These are phyloP conservation scores for Cryphonectria naterciae DNA, from an alignment of 2,329 filamentous ascomycete species.

Conservation along the genomic window DNA sequence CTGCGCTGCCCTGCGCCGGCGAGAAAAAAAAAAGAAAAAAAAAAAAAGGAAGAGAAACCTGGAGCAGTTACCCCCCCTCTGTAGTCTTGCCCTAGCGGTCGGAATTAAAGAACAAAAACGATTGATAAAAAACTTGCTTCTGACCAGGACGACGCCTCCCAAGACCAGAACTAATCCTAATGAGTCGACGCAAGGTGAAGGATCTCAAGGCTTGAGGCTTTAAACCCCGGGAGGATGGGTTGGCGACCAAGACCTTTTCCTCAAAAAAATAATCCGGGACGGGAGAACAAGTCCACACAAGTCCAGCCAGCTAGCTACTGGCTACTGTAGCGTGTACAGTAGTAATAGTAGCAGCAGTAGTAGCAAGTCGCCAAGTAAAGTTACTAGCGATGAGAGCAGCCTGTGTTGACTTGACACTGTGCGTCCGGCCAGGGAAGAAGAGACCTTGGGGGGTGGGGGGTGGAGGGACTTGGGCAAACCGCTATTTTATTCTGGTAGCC, in stretches of 20 bases:
- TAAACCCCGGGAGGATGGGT: background rate
- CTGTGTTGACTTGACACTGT: background rate
- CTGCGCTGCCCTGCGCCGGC: background rate
- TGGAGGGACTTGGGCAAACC: background rate
- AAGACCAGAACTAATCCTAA: background rate
- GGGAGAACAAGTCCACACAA: background rate
- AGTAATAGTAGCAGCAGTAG: no score
- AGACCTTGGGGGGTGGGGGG: background rate
- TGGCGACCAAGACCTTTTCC: background rate
- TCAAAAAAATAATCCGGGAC: background rate
- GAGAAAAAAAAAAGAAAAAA: conserved; percentile 5
- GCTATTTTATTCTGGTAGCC: conserved; percentile 3
- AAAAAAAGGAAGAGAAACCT: background rate
- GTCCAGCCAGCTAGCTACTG: background rate
- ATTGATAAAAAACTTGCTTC: conserved; percentile 1
- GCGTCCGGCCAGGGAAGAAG: background rate
- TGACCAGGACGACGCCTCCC: background rate
- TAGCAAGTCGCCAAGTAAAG: background rate
- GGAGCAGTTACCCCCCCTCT: background rate
- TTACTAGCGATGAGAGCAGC: conserved; percentile 8
- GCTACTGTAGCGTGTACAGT: background rate
- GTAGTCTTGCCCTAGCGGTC: conserved; percentile 7
- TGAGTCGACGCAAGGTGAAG: background rate
- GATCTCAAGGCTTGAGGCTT: conserved; percentile 1
- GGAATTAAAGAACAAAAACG: background rate